Percentiles rank a stretch among this genome's conserved stretches.
Conservation (phyloP, 177 flowering plant species). For the Telopea speciosissima region DNA sequence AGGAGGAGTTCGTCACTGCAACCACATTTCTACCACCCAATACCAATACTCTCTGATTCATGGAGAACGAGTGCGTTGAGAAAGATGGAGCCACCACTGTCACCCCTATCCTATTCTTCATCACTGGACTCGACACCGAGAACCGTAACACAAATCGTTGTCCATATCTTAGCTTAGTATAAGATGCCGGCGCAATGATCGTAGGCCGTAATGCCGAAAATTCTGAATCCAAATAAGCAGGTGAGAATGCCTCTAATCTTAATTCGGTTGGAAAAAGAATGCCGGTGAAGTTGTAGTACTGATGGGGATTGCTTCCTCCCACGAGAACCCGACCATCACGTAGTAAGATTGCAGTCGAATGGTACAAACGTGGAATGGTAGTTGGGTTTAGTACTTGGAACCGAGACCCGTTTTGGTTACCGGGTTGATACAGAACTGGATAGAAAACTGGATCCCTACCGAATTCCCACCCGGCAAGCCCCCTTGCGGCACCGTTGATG, state of each 20-base stretch:
- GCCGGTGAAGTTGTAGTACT: constrained; percentile 37
- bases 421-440: constrained; percentile 39
- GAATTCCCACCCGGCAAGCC: constrained; percentile 65
- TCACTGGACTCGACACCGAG: constrained; percentile 3
- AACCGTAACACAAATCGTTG: constrained; percentile 32
- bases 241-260: constrained; percentile 14
- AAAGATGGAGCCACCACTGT: constrained; percentile 65
- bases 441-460: constrained; percentile 43
- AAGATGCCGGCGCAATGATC: constrained; percentile 22
- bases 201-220: constrained; percentile 35
- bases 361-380: constrained; percentile 55
- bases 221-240: constrained; percentile 39
- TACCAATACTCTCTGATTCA: constrained; percentile 34
- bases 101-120: constrained; percentile 22
- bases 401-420: constrained; percentile 10
- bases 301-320: constrained; percentile 84
- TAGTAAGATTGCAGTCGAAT: constrained; percentile 55
- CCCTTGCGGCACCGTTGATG: constrained; percentile 48
- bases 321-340: constrained; percentile 71
- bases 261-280: constrained; percentile 18
- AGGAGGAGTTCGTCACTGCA: constrained; percentile 9
- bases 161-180: constrained; percentile 27
- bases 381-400: constrained; percentile 42
- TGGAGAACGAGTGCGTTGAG: constrained; percentile 43
- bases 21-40: constrained; percentile 21